Percentiles rank a stretch among this genome's conserved stretches.
These are phyloP conservation scores for Lenwebbia sp. DNA, from an alignment of 345 rosid genomes.

Conservation along the genomic window DNA sequence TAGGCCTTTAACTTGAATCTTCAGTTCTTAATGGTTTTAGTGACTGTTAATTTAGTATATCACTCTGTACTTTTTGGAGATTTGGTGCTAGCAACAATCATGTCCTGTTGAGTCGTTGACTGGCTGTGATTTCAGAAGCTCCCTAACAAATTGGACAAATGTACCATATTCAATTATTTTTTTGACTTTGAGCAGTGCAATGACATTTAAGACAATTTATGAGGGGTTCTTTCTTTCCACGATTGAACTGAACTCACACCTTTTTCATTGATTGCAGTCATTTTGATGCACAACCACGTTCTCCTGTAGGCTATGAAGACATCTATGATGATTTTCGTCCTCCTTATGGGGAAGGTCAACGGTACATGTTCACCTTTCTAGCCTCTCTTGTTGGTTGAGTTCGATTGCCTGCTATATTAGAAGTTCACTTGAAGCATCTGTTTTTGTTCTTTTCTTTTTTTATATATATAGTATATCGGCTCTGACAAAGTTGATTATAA, in stretches of 20 bases:
- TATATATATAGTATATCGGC: not conserved
- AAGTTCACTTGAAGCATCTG: not conserved
- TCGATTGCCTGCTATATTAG: not conserved
- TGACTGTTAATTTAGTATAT: not conserved
- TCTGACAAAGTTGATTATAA: not conserved
- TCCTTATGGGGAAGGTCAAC: slow-evolving; percentile 18
- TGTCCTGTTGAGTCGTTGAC: not conserved
- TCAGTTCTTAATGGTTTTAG: not conserved
- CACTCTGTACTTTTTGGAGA: not conserved
- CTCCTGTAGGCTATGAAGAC: slow-evolving; percentile 5
- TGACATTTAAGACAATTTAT: not conserved
- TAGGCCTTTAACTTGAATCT: not conserved
- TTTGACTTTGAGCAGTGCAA: not conserved
- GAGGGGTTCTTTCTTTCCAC: not conserved
- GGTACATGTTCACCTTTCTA: slow-evolving; percentile 18
- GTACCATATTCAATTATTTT: not conserved
- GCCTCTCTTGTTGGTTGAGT: not conserved
- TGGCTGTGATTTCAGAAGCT: not conserved
- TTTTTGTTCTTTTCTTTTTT: not conserved
- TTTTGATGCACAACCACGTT: not conserved
- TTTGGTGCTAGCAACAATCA: not conserved
- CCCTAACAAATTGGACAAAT: not conserved
- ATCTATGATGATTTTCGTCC: not conserved
- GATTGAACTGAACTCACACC: not conserved
- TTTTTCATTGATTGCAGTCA: not conserved